Conservation (phyloP, 2,329 filamentous ascomycete species). For the Simplicillium sp. region DNA sequence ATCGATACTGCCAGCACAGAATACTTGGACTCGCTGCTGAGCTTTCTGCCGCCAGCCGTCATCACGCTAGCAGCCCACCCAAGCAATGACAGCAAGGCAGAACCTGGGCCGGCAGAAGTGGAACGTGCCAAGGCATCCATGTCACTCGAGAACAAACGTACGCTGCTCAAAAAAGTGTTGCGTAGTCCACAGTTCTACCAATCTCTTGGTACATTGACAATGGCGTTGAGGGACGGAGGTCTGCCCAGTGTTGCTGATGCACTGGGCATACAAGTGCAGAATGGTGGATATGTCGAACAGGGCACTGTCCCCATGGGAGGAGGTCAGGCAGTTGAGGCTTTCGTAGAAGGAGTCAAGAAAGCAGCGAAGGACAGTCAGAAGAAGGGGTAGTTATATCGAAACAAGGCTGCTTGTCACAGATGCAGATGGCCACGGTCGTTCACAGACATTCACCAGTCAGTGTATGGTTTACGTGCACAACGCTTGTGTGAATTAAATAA, state of each 20-base stretch:
- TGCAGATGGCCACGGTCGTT: too few species aligned
- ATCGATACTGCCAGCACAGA: constrained; percentile 56
- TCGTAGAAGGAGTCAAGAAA: constrained; percentile 80
- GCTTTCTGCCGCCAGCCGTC: constrained; percentile 68
- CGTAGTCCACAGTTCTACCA: constrained; percentile 87
- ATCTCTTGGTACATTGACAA: constrained; percentile 73
- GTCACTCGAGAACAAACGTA: constrained; percentile 66
- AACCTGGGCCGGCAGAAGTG: constrained; percentile 60
- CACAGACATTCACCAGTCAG: too few species aligned
- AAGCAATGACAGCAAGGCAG: constrained; percentile 47
- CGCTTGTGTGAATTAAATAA: too few species aligned
- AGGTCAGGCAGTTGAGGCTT: constrained; percentile 80
- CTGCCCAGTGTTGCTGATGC: constrained; percentile 85
- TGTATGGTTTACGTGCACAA: too few species aligned
- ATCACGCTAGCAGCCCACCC: constrained; percentile 64
- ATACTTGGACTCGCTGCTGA: constrained; percentile 65
- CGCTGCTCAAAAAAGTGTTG: constrained; percentile 70
- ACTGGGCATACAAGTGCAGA: constrained; percentile 67
- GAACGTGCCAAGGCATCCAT: constrained; percentile 67
- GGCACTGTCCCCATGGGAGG: constrained; percentile 79
- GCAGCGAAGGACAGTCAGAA: constrained; percentile 52
- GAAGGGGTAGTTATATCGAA: neutral
- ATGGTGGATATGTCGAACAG: constrained; percentile 72
- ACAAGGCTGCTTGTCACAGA: too few species aligned
- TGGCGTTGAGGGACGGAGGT: constrained; percentile 82